phyloP scores from a whole-genome alignment of 345 rosid species.

The Syzygium grande region DNA sequence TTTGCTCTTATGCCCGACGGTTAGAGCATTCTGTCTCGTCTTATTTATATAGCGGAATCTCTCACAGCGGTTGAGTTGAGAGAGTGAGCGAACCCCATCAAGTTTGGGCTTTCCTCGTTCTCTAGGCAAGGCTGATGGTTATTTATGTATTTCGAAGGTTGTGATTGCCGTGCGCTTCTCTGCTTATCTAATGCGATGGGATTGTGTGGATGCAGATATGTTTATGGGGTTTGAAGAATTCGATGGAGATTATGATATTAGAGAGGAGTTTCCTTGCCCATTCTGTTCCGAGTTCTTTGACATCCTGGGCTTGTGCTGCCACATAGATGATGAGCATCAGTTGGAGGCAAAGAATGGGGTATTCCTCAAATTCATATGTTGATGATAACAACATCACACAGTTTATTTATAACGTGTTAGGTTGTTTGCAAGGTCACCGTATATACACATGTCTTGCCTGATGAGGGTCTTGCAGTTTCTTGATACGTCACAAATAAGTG shows the following conservation, averaged over 20 bases:
- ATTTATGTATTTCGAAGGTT: background rate
- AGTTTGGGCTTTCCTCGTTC: background rate
- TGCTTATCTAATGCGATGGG: background rate
- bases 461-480: background rate
- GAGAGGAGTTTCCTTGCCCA: slow-evolving; percentile 95
- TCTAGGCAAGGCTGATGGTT: background rate
- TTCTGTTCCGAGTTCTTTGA: slow-evolving; percentile 87
- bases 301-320: slow-evolving; percentile 84
- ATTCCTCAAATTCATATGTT: slow-evolving; percentile 5
- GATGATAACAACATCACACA: background rate
- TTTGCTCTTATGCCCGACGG: background rate
- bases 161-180: background rate
- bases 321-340: slow-evolving; percentile 88
- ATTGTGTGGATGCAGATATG: slow-evolving; percentile 47
- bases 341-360: slow-evolving; percentile 89
- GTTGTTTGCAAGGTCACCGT: background rate
- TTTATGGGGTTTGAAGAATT: slow-evolving; percentile 79
- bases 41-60: background rate
- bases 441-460: background rate
- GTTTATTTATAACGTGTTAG: background rate
- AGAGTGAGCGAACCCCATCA: background rate
- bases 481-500: background rate
- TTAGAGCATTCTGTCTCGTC: background rate
- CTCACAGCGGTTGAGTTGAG: background rate
- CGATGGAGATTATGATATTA: slow-evolving; percentile 81